Percentiles rank a stretch among this genome's conserved stretches.
phyloP scores from a whole-genome alignment of 495 filamentous ascomycete species.

The Opeltia flavorubescens region DNA sequence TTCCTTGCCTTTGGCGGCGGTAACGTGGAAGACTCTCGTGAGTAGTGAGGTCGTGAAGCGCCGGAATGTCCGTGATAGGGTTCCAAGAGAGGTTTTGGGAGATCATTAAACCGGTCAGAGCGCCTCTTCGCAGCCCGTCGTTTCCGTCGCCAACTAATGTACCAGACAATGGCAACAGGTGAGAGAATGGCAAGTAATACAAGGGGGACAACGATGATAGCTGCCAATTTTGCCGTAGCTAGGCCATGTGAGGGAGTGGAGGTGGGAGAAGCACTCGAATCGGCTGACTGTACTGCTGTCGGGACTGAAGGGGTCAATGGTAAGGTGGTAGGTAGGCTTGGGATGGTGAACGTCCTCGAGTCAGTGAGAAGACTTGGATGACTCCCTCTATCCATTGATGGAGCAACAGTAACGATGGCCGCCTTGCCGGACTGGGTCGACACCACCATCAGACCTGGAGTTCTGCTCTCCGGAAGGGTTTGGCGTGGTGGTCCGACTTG shows the following conservation, averaged over 20 bases:
- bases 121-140: not conserved
- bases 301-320: not conserved
- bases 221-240: constrained; percentile 4
- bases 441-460: not conserved
- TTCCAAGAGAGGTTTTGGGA: not conserved
- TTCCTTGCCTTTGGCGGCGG: not conserved
- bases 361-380: not conserved
- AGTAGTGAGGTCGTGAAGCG: not conserved
- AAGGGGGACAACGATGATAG: constrained; percentile 14
- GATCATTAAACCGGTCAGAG: not conserved
- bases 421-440: not conserved
- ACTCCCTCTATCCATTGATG: not conserved
- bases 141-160: constrained; percentile 4
- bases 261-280: not conserved
- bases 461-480: not conserved
- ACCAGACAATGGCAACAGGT: constrained; percentile 9
- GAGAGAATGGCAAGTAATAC: constrained; percentile 9
- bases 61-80: not conserved
- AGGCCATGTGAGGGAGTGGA: constrained; percentile 3
- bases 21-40: not conserved
- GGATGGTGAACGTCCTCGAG: not conserved
- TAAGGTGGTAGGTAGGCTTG: not conserved
- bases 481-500: not conserved
- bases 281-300: not conserved
- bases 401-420: not conserved